These are phyloP conservation scores for Cucurbita pepo DNA, from an alignment of 306 rosid species.

Conservation along the genomic window DNA sequence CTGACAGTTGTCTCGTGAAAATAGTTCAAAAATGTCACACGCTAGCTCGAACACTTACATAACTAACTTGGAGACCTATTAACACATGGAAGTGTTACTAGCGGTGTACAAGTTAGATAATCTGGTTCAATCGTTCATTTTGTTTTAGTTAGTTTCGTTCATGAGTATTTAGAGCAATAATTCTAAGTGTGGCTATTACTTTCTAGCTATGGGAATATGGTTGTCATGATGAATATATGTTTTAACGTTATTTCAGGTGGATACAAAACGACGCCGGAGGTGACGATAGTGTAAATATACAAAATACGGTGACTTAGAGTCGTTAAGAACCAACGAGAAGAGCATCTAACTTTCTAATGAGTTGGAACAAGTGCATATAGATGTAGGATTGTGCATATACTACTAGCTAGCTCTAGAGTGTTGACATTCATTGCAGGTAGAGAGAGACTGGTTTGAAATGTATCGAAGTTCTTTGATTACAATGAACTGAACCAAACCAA, in stretches of 20 bases:
- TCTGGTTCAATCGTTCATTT: not conserved
- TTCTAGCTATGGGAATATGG: not conserved
- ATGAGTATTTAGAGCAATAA: not conserved
- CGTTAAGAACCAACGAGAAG: not conserved
- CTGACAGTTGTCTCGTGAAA: not conserved
- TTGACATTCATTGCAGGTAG: not conserved
- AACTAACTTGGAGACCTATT: too few species aligned
- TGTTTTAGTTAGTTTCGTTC: not conserved
- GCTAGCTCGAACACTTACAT: not conserved
- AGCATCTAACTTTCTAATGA: not conserved
- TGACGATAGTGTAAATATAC: conserved; percentile 5
- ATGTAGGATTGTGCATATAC: not conserved
- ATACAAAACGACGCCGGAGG: conserved; percentile 88
- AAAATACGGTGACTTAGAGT: not conserved
- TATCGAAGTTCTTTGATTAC: not conserved
- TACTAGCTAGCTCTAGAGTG: not conserved
- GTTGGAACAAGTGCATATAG: not conserved
- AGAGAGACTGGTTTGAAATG: conserved; percentile 5
- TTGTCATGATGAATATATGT: not conserved
- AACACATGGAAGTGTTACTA: not conserved
- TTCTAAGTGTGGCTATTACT: not conserved
- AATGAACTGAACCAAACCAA: not conserved
- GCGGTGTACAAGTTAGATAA: not conserved
- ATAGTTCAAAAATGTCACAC: too few species aligned
- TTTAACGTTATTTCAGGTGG: conserved; percentile 45